Conservation (phyloP, 2,329 filamentous ascomycete species). For the Fusarium sp. region DNA sequence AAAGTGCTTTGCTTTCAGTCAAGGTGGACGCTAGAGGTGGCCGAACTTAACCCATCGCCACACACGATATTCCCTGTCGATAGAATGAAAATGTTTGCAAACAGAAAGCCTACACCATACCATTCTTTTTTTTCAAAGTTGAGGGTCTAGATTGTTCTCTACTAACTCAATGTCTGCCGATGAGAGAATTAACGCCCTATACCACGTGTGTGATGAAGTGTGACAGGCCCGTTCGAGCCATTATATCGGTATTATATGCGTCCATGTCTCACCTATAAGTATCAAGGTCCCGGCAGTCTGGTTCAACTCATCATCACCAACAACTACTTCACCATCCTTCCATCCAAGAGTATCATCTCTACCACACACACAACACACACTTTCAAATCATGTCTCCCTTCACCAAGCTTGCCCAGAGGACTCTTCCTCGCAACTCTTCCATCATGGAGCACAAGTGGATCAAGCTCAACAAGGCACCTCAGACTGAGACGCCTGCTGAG, state of each 20-base stretch:
- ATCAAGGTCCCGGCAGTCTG: background rate
- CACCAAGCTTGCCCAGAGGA: background rate
- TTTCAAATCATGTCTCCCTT: background rate
- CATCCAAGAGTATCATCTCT: slow-evolving; percentile 2
- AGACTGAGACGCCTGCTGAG: background rate
- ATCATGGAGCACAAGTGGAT: slow-evolving; percentile 1
- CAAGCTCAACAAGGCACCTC: background rate
- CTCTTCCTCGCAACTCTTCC: background rate
- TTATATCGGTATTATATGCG: background rate
- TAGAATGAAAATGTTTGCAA: background rate
- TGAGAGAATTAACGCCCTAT: background rate
- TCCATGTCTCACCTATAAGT: background rate
- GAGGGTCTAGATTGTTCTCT: background rate
- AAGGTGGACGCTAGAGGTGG: background rate
- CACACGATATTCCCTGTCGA: background rate
- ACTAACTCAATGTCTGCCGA: background rate
- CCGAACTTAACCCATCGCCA: background rate
- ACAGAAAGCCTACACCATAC: background rate
- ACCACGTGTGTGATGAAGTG: background rate
- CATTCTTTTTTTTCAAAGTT: background rate
- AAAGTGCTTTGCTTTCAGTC: background rate
- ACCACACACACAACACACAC: background rate
- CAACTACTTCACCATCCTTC: background rate
- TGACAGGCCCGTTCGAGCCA: background rate
- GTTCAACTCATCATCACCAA: background rate